Evolutionary conservation across 768 basidiomycete species (phyloP), one percentile per base, ranked within the genome.

Genomic region (Auriculariales sp.): DNA sequence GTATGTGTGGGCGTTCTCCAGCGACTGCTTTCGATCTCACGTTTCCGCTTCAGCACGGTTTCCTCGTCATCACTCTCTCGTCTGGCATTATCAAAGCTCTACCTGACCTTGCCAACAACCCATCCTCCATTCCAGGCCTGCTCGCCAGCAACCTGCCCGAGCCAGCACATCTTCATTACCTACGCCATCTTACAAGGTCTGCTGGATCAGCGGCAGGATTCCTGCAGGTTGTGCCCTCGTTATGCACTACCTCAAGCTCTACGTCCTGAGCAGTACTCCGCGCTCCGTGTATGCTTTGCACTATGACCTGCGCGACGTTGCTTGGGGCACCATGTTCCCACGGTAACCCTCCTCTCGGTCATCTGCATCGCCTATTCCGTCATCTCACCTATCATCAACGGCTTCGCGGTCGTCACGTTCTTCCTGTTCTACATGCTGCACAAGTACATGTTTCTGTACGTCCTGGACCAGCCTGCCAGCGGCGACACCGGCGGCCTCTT

Each of bases 321-420:
- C 66, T 39, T 71, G 92, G 91, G 94, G 94, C 61, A 69, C 91
- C 57, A 49, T 75, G 56, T 68, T 91, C 77, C 74, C 85, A 59
- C 63, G 22, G 73, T 81, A 31, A 90, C 92, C 0, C 75, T 95
- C 3, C 66, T 95, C 39, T 75, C 78, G 32, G 84, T 92, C 32
- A 92, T 95, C 64, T 74, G 83, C 87, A 52, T 88, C 25, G 81
- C 75, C 2, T 98, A 97, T 67, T 82, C 80, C 29, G 74, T 92
- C 61, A 93, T 97, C 56, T 81, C 90, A 4, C 93, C 94, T 0
- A 72, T 98, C 60, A 92, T 95, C 68, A 93, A 90, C 55, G 93
- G 93, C 6, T 78, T 98, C 42, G 81, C 87, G 2, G 78, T 78
- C 55, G 70, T 72, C 27, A 79, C 87, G 1, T 95, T 98, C 71